phyloP scores from a whole-genome alignment of 106 monocot genomes.

The Cymbidium sinense region DNA sequence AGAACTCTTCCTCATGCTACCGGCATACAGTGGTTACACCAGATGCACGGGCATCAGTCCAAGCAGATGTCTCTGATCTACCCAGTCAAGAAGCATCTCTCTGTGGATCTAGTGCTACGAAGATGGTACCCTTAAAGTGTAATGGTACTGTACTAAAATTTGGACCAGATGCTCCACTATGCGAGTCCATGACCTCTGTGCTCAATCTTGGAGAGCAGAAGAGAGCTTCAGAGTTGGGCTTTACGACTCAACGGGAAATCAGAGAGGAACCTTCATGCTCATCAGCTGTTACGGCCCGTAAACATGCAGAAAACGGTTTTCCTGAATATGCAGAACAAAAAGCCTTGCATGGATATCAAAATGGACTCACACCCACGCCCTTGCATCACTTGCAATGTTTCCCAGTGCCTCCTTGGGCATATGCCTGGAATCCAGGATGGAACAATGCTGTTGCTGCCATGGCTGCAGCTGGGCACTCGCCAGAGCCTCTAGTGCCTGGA shows the following conservation, averaged over 20 bases:
- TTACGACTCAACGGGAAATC: slow-evolving; percentile 12
- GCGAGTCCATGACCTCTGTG: slow-evolving; percentile 61
- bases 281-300: slow-evolving; percentile 31
- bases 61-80: slow-evolving; percentile 28
- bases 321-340: slow-evolving; percentile 26
- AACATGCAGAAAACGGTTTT: slow-evolving; percentile 30
- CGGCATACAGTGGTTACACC: slow-evolving; percentile 29
- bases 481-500: slow-evolving; percentile 11
- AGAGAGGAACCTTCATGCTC: slow-evolving; percentile 55
- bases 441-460: slow-evolving; percentile 19
- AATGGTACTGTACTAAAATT: slow-evolving; percentile 52
- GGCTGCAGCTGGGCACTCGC: background rate
- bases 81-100: slow-evolving; percentile 22
- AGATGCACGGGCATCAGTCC: slow-evolving; percentile 27
- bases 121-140: slow-evolving; percentile 9
- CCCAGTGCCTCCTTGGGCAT: slow-evolving; percentile 58
- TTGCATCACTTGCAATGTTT: slow-evolving; percentile 45
- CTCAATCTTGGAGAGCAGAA: slow-evolving; percentile 42
- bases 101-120: slow-evolving; percentile 18
- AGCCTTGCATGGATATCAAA: slow-evolving; percentile 19
- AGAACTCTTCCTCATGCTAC: slow-evolving; percentile 49
- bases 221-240: no score
- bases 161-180: slow-evolving; percentile 50
- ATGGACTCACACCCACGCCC: slow-evolving; percentile 27
- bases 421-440: slow-evolving; percentile 62